Percentiles rank a stretch among this genome's conserved stretches.
These are phyloP conservation scores for Dryadomyces quercivorus DNA, from an alignment of 2,329 filamentous ascomycete species.

Conservation along the genomic window DNA sequence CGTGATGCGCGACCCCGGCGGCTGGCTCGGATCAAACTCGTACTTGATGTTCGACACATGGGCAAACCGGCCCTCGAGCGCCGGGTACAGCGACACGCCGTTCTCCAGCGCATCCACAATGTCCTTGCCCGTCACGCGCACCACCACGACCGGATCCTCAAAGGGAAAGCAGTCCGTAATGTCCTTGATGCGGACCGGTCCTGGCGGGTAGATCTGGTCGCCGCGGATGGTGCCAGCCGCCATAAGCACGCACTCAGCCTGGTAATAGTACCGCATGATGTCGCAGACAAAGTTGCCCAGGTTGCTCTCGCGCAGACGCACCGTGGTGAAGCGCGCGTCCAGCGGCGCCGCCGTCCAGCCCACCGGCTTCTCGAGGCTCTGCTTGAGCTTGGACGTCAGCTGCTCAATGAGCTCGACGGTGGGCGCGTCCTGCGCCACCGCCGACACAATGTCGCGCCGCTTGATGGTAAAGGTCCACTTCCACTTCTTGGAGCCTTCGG, in stretches of 20 bases:
- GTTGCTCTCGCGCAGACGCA: conserved; percentile 67
- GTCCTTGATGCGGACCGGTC: conserved; percentile 64
- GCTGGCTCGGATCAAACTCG: conserved; percentile 52
- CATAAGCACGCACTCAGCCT: conserved; percentile 73
- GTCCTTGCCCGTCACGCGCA: conserved; percentile 58
- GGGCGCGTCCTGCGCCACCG: conserved; percentile 49
- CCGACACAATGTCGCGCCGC: conserved; percentile 59
- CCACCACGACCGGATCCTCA: conserved; percentile 75
- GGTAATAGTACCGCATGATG: conserved; percentile 75
- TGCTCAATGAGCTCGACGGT: conserved; percentile 52
- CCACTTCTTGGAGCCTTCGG: conserved; percentile 13
- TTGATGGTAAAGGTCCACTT: conserved; percentile 69
- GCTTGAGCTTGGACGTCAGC: conserved; percentile 60
- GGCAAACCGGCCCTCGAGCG: conserved; percentile 71
- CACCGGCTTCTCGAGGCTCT: conserved; percentile 69
- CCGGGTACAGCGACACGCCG: conserved; percentile 66
- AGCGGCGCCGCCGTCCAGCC: conserved; percentile 74
- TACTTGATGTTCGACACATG: conserved; percentile 79
- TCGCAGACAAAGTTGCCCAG: conserved; percentile 86
- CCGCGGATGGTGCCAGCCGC: conserved; percentile 76
- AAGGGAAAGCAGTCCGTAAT: conserved; percentile 88
- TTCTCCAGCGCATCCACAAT: conserved; percentile 78
- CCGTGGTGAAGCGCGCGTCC: conserved; percentile 77
- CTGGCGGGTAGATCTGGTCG: conserved; percentile 78
- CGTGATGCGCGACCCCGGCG: conserved; percentile 49